Evolutionary conservation across 768 basidiomycete species (phyloP), one percentile per base, ranked within the genome.

Genomic region (Tricholoma matsutake): DNA sequence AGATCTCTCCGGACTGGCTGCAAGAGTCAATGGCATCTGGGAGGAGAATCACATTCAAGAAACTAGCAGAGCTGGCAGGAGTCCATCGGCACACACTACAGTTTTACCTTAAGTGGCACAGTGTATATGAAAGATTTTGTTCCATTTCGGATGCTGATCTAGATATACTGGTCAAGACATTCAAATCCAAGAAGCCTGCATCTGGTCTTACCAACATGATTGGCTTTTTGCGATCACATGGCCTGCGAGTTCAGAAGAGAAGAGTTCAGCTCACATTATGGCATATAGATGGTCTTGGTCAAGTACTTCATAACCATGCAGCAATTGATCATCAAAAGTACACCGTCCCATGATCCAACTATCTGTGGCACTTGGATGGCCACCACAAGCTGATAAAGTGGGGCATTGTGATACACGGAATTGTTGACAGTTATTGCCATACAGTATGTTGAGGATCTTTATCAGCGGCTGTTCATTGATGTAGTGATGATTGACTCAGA

Each of bases 311-410:
- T 1, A 49, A 66, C 3, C 68, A 61, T 4, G 54, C 35, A 14
- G 45, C 61, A 1, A 69, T 73, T 11, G 32, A 62, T 5, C 52
- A 67, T 4, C 57, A 63, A 1, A 59, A 68, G 45, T 76, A 69
- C 39, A 16, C 28, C 1, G 63, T 66, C 3, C 3, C 62, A 4
- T 59, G 68, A 1, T 70, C 75, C 32, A 73, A 72, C 59, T 51
- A 60, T 9, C 45, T 73, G 0, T 76, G 75, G 75, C 75, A 76
- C 58, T 20, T 69, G 57, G 75, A 76, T 64, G 69, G 74, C 3
- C 72, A 77, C 51, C 76, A 77, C 61, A 76, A 74, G 49, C 62
- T 77, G 0, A 73, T 73, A 1, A 47, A 61, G 1, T 73, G 70
- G 69, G 69, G 69, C 5, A 65, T 73, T 54, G 71, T 73, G 1